Evolutionary conservation across 306 rosid genomes (phyloP), one percentile per base, ranked within the genome.

Genomic region (Fagus crenata): DNA sequence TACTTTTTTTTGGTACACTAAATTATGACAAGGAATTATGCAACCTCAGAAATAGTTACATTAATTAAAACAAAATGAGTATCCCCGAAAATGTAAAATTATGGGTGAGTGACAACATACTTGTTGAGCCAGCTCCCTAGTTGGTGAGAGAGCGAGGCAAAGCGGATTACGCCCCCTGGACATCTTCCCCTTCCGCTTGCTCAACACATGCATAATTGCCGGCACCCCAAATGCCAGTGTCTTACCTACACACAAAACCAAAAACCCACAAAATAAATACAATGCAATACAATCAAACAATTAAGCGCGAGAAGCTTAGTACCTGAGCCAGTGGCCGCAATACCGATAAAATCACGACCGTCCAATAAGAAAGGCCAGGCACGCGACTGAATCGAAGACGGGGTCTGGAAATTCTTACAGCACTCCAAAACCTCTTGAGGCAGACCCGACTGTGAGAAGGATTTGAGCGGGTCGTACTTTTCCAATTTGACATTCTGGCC

Each of bases 291-390:
- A 77, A 63, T 14, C 65, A 73, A 63, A 43, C 13, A 76, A 55
- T 4, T 35, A 39, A 33, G 68, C 2, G 28, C 28, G 28, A 22
- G 28, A 42, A 49, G 35, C 53, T 7, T 3, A 4, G 51, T 65
- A 95, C 97, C 99, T 79, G 99, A 95, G 5, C 97, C 99, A 54
- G 99, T 92, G n/a, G 93, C 93, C 0, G 99, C 99, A 78, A 95
- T 92, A 71, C 97, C 99, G 5, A 95, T 95, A 49, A 95, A 86
- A 88, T 95, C 97, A 17, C 96, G 99, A 65, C 90, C 93, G 55
- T 90, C 86, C 83, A 95, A 80, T 65, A 95, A 86, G 82, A 92
- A 95, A 22, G 97, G 99, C 99, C 97, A 95, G 3, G 97, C 96
- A 31, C 88, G 88, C 6, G 99, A 89, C 77, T 95, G 99, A 84